These are phyloP conservation scores for Hypoxylon sp. DNA, from an alignment of 2,329 filamentous ascomycete genomes.

Conservation along the genomic window DNA sequence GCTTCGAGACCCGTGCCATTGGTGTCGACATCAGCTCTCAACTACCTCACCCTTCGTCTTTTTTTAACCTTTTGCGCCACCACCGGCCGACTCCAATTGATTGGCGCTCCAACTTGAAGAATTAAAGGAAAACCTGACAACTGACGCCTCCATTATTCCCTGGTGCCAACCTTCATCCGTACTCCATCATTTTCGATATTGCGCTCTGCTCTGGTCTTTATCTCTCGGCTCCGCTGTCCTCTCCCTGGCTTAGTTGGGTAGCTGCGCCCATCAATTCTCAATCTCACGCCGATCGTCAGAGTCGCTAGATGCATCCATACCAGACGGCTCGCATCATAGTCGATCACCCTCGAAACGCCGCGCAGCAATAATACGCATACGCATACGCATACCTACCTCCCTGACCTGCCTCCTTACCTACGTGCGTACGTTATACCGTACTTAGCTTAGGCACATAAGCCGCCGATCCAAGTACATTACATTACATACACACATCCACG, in stretches of 20 bases:
- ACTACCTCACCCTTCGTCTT: constrained; percentile 21
- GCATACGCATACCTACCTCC: constrained; percentile 33
- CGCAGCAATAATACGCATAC: constrained; percentile 43
- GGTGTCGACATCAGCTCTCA: constrained; percentile 35
- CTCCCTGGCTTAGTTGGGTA: constrained; percentile 19
- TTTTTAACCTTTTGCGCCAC: constrained; percentile 42
- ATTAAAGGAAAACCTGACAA: constrained; percentile 28
- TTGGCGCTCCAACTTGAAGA: constrained; percentile 35
- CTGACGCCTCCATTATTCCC: constrained; percentile 24
- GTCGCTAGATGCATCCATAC: constrained; percentile 43
- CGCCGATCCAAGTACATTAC: constrained; percentile 38
- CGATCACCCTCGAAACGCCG: constrained; percentile 42
- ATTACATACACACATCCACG: constrained; percentile 37
- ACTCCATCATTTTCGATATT: constrained; percentile 36
- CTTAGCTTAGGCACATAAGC: constrained; percentile 41
- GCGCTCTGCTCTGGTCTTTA: constrained; percentile 13
- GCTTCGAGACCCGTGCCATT: constrained; percentile 31
- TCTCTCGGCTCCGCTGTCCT: constrained; percentile 13
- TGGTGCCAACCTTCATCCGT: constrained; percentile 38
- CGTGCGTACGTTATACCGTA: constrained; percentile 28
- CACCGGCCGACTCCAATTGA: constrained; percentile 37
- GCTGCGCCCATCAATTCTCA: constrained; percentile 9
- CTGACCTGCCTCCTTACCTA: constrained; percentile 8
- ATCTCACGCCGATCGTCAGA: constrained; percentile 29
- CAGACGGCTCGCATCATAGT: constrained; percentile 43